Base-by-base conservation (phyloP, 140 eudicot genomes). In the Senecio squalidus region DNA sequence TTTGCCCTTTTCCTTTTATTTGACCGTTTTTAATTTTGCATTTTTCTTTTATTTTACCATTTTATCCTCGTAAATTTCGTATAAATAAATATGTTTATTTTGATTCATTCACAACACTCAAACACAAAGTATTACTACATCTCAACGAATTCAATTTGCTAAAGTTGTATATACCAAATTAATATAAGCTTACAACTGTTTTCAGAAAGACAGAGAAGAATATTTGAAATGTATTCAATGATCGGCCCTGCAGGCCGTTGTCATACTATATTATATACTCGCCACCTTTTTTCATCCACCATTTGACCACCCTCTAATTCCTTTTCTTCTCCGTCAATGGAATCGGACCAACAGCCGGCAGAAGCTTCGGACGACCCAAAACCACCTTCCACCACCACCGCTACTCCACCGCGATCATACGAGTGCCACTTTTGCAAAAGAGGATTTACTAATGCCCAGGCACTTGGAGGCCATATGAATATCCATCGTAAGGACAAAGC, bases 391-490 rank as follows among this genome's bases (percentile, higher is more conserved):
- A 36, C 74, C 59, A 38, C 49, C 44, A 9, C 22, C 44, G n/a
- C n/a, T n/a, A n/a, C n/a, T n/a, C n/a, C 50, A 7, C 31, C n/a
- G 34, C 65, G 78, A 64, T 68, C 77, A 68, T 80, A 80, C 34
- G 77, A 80, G 49, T 80, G 86, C 72, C 54, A 26, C 27, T 76
- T 72, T 24, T 80, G 86, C 74, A 72, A 80, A 69, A 53, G 76
- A 68, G 80, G 82, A 3, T 80, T 80, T 61, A 72, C 82, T 14
- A 80, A 68, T 69, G 86, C 86, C 39, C 82, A 76, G 34, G 86
- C 85, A 24, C 76, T 80, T 3, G 85, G 85, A 21, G 85, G 85
- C 33, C 85, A 80, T 43, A 80, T 80, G 86, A 80, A 80, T 72
- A 80, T 80, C 70, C 86, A 80, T 74, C 72, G 82, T 13, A 80